phyloP scores from a whole-genome alignment of 2,329 filamentous ascomycete genomes.

The Trichoderma lentiforme region DNA sequence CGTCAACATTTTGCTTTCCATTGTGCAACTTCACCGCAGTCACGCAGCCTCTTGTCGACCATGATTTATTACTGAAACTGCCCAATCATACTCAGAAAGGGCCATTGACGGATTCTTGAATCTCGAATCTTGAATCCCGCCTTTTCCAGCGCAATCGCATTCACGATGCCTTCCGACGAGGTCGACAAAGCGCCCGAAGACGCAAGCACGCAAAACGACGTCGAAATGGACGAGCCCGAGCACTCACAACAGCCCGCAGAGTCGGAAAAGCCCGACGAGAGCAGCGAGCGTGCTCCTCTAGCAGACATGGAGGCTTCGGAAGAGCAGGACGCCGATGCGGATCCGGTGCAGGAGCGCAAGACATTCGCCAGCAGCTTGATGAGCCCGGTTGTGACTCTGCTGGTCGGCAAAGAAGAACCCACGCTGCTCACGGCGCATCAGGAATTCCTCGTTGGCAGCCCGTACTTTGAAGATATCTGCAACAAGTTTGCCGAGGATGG shows the following conservation, averaged over 20 bases:
- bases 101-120: not conserved
- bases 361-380: slow-evolving; percentile 59
- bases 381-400: slow-evolving; percentile 66
- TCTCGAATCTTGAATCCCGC: not conserved
- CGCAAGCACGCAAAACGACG: slow-evolving; percentile 30
- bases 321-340: slow-evolving; percentile 33
- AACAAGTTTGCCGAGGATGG: slow-evolving; percentile 58
- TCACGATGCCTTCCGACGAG: slow-evolving; percentile 30
- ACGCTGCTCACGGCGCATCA: slow-evolving; percentile 76
- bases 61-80: not conserved
- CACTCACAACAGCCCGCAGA: slow-evolving; percentile 25
- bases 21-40: not conserved
- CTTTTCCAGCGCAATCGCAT: not conserved
- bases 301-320: slow-evolving; percentile 34
- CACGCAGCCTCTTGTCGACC: not conserved
- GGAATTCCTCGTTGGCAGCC: slow-evolving; percentile 68
- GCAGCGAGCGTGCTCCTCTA: slow-evolving; percentile 40
- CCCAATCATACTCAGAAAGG: not conserved
- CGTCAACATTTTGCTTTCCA: not conserved
- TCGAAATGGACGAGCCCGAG: slow-evolving; percentile 39
- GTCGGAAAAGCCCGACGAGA: slow-evolving; percentile 29
- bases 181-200: slow-evolving; percentile 23
- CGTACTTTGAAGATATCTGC: slow-evolving; percentile 66
- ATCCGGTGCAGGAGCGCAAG: slow-evolving; percentile 35
- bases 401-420: slow-evolving; percentile 61